Percentiles rank a stretch among this genome's conserved stretches.
Evolutionary conservation across 441 rosid species (phyloP).

Genomic region (Brassica hybrid): DNA sequence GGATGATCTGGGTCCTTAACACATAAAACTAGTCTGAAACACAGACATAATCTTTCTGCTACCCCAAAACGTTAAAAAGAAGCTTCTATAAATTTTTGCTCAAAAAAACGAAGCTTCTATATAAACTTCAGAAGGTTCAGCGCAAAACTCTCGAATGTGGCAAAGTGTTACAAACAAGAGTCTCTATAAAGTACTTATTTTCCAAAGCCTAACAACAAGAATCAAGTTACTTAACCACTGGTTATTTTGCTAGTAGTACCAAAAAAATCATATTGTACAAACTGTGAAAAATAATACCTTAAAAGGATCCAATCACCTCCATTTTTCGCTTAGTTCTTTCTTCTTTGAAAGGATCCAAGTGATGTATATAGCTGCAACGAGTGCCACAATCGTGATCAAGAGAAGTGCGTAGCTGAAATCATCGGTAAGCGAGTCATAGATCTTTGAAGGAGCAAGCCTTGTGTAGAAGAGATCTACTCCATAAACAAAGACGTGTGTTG

Average conservation of each 20-base stretch:
- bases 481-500: slow-evolving; percentile 81
- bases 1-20: slow-evolving; percentile 2
- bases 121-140: slow-evolving; percentile 13
- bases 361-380: slow-evolving; percentile 82
- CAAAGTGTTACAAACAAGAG: slow-evolving; percentile 22
- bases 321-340: slow-evolving; percentile 86
- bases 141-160: slow-evolving; percentile 27
- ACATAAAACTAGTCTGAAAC: neutral
- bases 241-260: neutral
- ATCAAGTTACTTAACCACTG: slow-evolving; percentile 26
- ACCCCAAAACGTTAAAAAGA: neutral
- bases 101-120: slow-evolving; percentile 3
- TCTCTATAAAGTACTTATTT: slow-evolving; percentile 20
- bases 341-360: slow-evolving; percentile 92
- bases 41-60: neutral
- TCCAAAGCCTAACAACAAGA: slow-evolving; percentile 37
- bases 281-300: neutral
- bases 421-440: slow-evolving; percentile 95
- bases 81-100: slow-evolving; percentile 7
- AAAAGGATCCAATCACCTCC: slow-evolving; percentile 60
- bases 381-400: slow-evolving; percentile 86
- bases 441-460: slow-evolving; percentile 93
- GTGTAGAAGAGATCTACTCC: slow-evolving; percentile 96
- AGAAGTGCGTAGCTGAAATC: slow-evolving; percentile 96
- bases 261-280: slow-evolving; percentile 25